These are phyloP conservation scores for Byssothecium circinans DNA, from an alignment of 2,329 filamentous ascomycete genomes.

Conservation along the genomic window DNA sequence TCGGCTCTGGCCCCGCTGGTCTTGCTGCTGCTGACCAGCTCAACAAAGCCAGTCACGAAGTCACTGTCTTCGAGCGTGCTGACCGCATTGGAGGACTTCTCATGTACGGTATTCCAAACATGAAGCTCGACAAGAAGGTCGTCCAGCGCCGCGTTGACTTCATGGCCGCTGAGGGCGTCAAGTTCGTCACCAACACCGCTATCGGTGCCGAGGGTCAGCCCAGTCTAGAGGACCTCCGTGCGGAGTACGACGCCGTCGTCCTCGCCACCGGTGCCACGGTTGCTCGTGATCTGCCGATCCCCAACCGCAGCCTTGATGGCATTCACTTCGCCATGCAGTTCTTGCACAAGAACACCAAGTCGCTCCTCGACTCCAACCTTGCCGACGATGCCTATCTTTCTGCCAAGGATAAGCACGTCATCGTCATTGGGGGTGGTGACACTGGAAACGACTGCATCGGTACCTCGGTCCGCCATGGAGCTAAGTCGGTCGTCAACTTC, in stretches of 20 bases:
- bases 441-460: slow-evolving; percentile 98
- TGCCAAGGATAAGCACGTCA: slow-evolving; percentile 91
- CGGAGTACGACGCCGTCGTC: slow-evolving; percentile 78
- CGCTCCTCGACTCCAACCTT: slow-evolving; percentile 87
- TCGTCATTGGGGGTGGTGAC: slow-evolving; percentile 96
- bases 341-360: slow-evolving; percentile 96
- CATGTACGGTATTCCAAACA: slow-evolving; percentile 99
- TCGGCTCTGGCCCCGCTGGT: slow-evolving; percentile 90
- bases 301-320: slow-evolving; percentile 82
- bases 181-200: slow-evolving; percentile 75
- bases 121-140: slow-evolving; percentile 98
- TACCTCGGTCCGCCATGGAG: slow-evolving; percentile 91
- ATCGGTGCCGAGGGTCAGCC: slow-evolving; percentile 76
- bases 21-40: slow-evolving; percentile 90
- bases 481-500: slow-evolving; percentile 95
- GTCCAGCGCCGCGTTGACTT: slow-evolving; percentile 95
- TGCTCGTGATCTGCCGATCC: slow-evolving; percentile 87
- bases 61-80: slow-evolving; percentile 90
- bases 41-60: slow-evolving; percentile 84
- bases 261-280: slow-evolving; percentile 93
- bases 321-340: slow-evolving; percentile 98
- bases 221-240: slow-evolving; percentile 71
- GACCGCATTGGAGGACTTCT: slow-evolving; percentile 88
- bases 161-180: slow-evolving; percentile 85
- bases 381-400: slow-evolving; percentile 85